These are phyloP conservation scores for Trametopsis cervina DNA, from an alignment of 768 basidiomycete genomes.

Conservation along the genomic window DNA sequence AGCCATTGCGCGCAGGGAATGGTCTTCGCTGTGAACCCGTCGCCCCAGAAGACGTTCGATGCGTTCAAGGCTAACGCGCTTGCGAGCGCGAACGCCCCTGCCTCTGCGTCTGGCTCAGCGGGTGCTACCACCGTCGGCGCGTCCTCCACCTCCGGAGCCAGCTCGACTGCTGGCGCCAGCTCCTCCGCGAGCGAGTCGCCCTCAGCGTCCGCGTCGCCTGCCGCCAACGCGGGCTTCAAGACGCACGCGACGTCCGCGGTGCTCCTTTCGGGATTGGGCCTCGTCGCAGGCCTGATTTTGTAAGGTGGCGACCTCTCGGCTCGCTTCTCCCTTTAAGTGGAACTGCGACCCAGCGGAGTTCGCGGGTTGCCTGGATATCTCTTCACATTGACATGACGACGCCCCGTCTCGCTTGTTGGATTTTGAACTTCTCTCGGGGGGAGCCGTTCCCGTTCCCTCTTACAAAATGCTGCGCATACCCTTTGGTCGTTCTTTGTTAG, in stretches of 20 bases:
- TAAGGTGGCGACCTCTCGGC: no score
- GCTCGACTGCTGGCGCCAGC: neutral
- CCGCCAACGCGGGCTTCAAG: neutral
- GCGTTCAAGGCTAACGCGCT: slow-evolving; percentile 33
- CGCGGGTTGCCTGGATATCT: neutral
- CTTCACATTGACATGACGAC: neutral
- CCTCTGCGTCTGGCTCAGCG: slow-evolving; percentile 14
- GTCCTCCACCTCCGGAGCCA: slow-evolving; percentile 15
- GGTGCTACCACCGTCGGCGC: slow-evolving; percentile 15
- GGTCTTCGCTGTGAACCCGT: slow-evolving; percentile 55
- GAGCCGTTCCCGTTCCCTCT: neutral
- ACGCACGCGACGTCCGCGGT: neutral
- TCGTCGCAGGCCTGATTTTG: slow-evolving; percentile 7
- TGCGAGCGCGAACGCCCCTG: slow-evolving; percentile 6
- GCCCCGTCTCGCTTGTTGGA: neutral
- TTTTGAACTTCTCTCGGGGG: neutral
- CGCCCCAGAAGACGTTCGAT: slow-evolving; percentile 37
- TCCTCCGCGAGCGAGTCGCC: slow-evolving; percentile 8
- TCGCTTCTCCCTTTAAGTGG: neutral
- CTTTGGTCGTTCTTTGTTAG: neutral
- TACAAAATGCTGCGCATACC: neutral
- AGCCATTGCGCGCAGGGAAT: slow-evolving; percentile 49
- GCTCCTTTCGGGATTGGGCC: slow-evolving; percentile 7
- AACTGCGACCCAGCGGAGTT: neutral
- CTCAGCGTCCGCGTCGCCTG: slow-evolving; percentile 1